These are phyloP conservation scores for Clavariopsis aquatica DNA, from an alignment of 495 filamentous ascomycete genomes.

Conservation along the genomic window DNA sequence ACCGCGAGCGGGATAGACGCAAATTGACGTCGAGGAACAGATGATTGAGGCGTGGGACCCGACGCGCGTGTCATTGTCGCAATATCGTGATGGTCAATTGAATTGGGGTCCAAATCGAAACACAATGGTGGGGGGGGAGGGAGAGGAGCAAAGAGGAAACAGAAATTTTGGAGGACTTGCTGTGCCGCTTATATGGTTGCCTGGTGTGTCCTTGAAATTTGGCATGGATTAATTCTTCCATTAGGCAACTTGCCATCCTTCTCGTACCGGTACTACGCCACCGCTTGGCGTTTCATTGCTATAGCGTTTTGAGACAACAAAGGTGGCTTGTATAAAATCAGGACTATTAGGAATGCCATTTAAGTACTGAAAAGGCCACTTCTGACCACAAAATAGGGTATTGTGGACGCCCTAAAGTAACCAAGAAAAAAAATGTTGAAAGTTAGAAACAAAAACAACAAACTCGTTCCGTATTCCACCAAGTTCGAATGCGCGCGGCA, in stretches of 20 bases:
- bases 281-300: neutral
- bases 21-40: neutral
- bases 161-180: neutral
- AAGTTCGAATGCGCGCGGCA: too few species aligned
- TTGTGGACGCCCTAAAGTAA: too few species aligned
- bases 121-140: neutral
- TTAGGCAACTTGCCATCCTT: neutral
- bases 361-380: neutral
- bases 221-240: neutral
- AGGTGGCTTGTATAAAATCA: neutral
- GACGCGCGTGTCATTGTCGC: neutral
- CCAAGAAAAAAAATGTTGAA: too few species aligned
- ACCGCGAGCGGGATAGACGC: conserved; percentile 4
- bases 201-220: neutral
- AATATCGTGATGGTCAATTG: neutral
- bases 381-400: neutral
- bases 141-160: neutral
- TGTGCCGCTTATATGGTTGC: conserved; percentile 17
- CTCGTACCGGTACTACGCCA: neutral
- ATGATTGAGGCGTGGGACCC: neutral
- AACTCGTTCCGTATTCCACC: too few species aligned
- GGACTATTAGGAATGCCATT: too few species aligned
- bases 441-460: too few species aligned
- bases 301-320: neutral
- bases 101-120: neutral